phyloP scores from a whole-genome alignment of 1,284 basidiomycete species.

The Ceratobasidium sp. region DNA sequence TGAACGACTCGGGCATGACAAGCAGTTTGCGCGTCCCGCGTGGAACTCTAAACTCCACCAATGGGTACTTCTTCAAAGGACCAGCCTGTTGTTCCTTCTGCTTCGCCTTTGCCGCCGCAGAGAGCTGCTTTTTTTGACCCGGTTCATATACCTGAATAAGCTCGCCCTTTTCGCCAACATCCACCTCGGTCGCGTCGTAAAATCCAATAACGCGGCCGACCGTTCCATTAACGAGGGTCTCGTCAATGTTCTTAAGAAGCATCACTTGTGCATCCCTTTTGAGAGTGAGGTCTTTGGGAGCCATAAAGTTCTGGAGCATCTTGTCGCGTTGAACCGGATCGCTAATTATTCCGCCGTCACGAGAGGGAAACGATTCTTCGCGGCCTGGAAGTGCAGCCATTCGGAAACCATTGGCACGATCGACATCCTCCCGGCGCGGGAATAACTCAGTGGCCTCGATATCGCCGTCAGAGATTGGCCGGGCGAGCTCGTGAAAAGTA shows the following conservation, averaged over 20 bases:
- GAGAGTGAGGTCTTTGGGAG: slow-evolving; percentile 65
- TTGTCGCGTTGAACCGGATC: slow-evolving; percentile 59
- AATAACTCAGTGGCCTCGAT: slow-evolving; percentile 88
- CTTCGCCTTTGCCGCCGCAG: slow-evolving; percentile 50
- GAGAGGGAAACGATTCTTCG: slow-evolving; percentile 63
- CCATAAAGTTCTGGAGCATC: slow-evolving; percentile 55
- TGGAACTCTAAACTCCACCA: slow-evolving; percentile 82
- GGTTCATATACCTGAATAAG: slow-evolving; percentile 53
- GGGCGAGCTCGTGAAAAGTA: slow-evolving; percentile 72
- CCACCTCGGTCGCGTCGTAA: slow-evolving; percentile 54
- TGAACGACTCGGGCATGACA: slow-evolving; percentile 83
- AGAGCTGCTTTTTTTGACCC: slow-evolving; percentile 51
- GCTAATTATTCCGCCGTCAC: slow-evolving; percentile 68
- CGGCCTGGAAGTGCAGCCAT: slow-evolving; percentile 64
- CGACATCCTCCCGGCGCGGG: slow-evolving; percentile 87
- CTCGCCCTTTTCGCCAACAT: slow-evolving; percentile 53
- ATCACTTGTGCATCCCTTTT: slow-evolving; percentile 79
- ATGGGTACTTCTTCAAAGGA: slow-evolving; percentile 67
- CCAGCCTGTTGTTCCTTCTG: slow-evolving; percentile 56
- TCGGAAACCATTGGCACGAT: slow-evolving; percentile 76
- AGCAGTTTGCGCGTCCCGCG: slow-evolving; percentile 66
- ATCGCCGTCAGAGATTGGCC: slow-evolving; percentile 75
- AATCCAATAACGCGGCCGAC: slow-evolving; percentile 84
- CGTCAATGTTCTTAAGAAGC: slow-evolving; percentile 84
- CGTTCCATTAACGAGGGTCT: slow-evolving; percentile 85